phyloP scores from a whole-genome alignment of 345 rosid genomes.

The Camelina neglecta region DNA sequence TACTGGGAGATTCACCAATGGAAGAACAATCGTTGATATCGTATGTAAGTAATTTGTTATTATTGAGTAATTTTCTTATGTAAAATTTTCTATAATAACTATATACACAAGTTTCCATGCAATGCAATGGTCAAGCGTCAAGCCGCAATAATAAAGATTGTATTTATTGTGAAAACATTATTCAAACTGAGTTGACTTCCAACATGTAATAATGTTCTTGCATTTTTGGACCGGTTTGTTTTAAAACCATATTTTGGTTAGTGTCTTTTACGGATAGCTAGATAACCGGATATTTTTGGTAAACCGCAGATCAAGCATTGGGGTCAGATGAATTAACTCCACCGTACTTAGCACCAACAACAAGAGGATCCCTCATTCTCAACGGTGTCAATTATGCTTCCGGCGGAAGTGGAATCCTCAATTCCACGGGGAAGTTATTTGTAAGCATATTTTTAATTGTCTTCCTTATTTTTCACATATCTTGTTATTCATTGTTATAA shows the following conservation, averaged over 20 bases:
- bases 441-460: slow-evolving; percentile 35
- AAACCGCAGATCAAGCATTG: slow-evolving; percentile 57
- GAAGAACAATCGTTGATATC: slow-evolving; percentile 72
- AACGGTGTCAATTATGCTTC: slow-evolving; percentile 84
- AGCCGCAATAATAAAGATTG: slow-evolving; percentile 15
- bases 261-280: background rate
- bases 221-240: slow-evolving; percentile 17
- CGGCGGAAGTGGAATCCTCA: slow-evolving; percentile 77
- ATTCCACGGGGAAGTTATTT: slow-evolving; percentile 64
- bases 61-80: background rate
- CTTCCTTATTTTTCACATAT: background rate
- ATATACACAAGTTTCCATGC: slow-evolving; percentile 26
- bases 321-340: slow-evolving; percentile 58
- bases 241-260: slow-evolving; percentile 2
- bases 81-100: background rate
- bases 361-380: slow-evolving; percentile 52
- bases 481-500: slow-evolving; percentile 1
- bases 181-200: slow-evolving; percentile 10
- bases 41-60: slow-evolving; percentile 48
- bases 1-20: slow-evolving; percentile 72
- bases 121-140: background rate
- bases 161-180: slow-evolving; percentile 15
- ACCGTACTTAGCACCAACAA: slow-evolving; percentile 82
- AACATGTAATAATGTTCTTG: background rate
- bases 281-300: slow-evolving; percentile 31